These are phyloP conservation scores for Lachnellula hyalina DNA, from an alignment of 2,329 filamentous ascomycete genomes.

Conservation along the genomic window DNA sequence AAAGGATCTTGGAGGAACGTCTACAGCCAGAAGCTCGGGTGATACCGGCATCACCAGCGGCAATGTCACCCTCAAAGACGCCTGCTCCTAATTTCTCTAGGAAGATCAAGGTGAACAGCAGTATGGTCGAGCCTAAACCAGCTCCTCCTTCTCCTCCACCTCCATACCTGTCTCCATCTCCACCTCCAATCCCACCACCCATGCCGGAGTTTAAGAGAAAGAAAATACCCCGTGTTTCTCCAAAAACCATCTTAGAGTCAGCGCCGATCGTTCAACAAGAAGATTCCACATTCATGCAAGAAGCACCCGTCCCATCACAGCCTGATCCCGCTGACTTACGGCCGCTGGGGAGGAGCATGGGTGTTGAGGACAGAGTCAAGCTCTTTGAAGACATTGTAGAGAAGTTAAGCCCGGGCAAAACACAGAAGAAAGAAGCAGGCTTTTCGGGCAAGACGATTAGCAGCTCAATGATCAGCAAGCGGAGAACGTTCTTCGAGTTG, in stretches of 20 bases:
- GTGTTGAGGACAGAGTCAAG: constrained; percentile 24
- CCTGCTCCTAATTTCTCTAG: not conserved
- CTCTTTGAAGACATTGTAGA: constrained; percentile 18
- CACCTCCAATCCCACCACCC: not conserved
- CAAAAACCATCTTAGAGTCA: not conserved
- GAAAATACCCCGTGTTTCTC: constrained; percentile 1
- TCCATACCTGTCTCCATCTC: not conserved
- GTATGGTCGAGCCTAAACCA: not conserved
- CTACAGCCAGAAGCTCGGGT: not conserved
- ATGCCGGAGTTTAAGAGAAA: not conserved
- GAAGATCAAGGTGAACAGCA: not conserved
- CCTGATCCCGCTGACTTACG: not conserved
- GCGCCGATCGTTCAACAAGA: not conserved
- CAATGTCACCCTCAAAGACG: not conserved
- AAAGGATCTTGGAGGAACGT: constrained; percentile 19
- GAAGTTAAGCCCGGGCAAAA: not conserved
- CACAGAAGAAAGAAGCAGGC: constrained; percentile 6
- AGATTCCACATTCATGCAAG: not conserved
- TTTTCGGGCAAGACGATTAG: constrained; percentile 11
- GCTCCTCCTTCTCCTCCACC: not conserved
- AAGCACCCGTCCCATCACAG: not conserved
- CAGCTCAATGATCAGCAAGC: constrained; percentile 3
- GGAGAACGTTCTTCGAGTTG: constrained; percentile 19
- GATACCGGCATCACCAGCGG: not conserved
- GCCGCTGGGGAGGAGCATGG: constrained; percentile 10